Evolutionary conservation across 441 rosid species (phyloP).

Genomic region (Biscutella laevigata): DNA sequence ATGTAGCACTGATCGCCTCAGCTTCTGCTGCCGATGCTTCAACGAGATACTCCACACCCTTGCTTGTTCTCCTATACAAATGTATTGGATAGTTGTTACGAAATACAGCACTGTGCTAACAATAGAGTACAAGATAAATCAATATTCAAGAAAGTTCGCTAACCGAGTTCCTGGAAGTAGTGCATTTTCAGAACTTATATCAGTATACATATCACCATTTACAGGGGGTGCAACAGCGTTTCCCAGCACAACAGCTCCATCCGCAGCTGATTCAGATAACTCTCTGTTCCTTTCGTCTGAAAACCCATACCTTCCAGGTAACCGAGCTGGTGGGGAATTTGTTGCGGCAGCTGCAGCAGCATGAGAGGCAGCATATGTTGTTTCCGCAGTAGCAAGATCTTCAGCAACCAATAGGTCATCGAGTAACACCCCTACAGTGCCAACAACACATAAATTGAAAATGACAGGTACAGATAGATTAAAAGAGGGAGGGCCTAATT

Average conservation of each 20-base stretch:
- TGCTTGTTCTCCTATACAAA: conserved; percentile 57
- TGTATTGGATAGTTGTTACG: conserved; percentile 1
- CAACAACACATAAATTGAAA: conserved; percentile 1
- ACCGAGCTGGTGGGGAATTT: conserved; percentile 42
- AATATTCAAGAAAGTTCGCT: conserved; percentile 13
- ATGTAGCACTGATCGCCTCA: conserved; percentile 86
- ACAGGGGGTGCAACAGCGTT: too few species aligned
- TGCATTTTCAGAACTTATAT: conserved; percentile 86
- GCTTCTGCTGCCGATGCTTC: conserved; percentile 98
- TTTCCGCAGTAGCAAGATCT: conserved; percentile 84
- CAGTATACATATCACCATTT: too few species aligned
- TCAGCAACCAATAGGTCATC: conserved; percentile 95
- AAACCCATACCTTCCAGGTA: conserved; percentile 63
- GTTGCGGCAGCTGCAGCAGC: too few species aligned
- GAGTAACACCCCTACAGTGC: conserved; percentile 68
- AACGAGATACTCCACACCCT: conserved; percentile 91
- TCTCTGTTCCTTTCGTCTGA: conserved; percentile 70
- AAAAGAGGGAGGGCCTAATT: not conserved
- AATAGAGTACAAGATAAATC: conserved; percentile 3
- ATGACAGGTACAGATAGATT: too few species aligned
- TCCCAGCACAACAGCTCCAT: conserved; percentile 84
- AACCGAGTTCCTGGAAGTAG: conserved; percentile 68
- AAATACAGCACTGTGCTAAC: not conserved
- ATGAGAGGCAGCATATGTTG: conserved; percentile 80
- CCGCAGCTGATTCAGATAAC: conserved; percentile 50